Percentiles rank a stretch among this genome's conserved stretches.
Evolutionary conservation across 495 filamentous ascomycete genomes (phyloP).

Genomic region (Clavariopsis aquatica): DNA sequence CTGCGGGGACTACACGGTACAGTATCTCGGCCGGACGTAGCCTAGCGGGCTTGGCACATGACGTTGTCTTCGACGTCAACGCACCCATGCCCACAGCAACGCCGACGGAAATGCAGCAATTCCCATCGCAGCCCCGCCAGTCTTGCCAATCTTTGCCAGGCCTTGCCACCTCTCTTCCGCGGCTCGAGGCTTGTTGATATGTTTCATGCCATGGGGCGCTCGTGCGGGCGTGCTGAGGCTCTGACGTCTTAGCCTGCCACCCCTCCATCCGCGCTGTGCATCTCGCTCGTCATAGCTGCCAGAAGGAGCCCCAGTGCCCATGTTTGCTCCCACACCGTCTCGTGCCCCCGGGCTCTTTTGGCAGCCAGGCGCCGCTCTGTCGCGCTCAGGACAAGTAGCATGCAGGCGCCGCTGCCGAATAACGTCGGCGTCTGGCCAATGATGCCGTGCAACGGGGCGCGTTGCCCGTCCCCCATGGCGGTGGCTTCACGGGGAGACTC

Average conservation of each 20-base stretch:
- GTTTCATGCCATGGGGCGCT: not conserved
- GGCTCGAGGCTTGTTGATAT: not conserved
- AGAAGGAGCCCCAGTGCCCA: not conserved
- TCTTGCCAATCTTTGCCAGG: no score
- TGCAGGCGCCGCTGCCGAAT: not conserved
- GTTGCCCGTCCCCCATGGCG: not conserved
- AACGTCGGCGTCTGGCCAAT: not conserved
- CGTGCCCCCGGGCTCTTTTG: not conserved
- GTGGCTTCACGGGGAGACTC: not conserved
- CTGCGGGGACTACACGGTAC: no score
- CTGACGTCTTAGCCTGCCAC: not conserved
- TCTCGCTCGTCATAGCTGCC: not conserved
- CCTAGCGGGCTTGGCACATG: not conserved
- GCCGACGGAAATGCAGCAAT: not conserved
- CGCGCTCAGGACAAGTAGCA: not conserved
- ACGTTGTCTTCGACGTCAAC: not conserved
- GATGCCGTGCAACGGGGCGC: not conserved
- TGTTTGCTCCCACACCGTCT: not conserved
- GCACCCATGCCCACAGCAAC: not conserved
- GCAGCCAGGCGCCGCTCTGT: not conserved
- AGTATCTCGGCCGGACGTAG: not conserved
- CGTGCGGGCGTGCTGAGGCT: not conserved
- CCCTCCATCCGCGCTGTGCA: not conserved
- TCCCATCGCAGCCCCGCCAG: no score
- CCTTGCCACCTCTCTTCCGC: no score